These are phyloP conservation scores for Entomortierella lignicola DNA, from an alignment of 192 early-diverging fungal species.

Conservation along the genomic window DNA sequence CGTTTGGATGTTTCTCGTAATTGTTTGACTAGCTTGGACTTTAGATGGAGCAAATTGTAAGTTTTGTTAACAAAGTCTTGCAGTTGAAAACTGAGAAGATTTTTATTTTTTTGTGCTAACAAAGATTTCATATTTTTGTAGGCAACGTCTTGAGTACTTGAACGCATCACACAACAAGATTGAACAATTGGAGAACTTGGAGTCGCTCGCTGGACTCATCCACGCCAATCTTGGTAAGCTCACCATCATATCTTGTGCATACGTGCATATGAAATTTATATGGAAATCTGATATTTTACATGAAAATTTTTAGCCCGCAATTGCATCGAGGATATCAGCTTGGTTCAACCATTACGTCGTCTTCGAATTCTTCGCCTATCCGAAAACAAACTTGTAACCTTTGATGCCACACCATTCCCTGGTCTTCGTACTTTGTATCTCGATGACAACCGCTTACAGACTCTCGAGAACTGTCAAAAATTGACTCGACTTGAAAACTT, in stretches of 20 bases:
- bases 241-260: too few relatives aligned
- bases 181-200: slow-evolving; percentile 49
- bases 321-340: slow-evolving; percentile 55
- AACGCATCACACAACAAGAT: slow-evolving; percentile 60
- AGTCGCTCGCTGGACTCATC: slow-evolving; percentile 47
- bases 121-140: slow-evolving; percentile 1
- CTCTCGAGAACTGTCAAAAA: slow-evolving; percentile 48
- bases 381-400: slow-evolving; percentile 52
- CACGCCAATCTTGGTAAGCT: slow-evolving; percentile 56
- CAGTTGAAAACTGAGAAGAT: neutral
- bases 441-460: slow-evolving; percentile 58
- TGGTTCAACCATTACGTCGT: slow-evolving; percentile 43
- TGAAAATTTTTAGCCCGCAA: slow-evolving; percentile 62
- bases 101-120: too few relatives aligned
- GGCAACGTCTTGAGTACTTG: slow-evolving; percentile 54
- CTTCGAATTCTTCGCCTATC: slow-evolving; percentile 54
- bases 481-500: slow-evolving; percentile 53
- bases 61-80: neutral
- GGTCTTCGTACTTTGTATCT: slow-evolving; percentile 55
- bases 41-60: slow-evolving; percentile 53
- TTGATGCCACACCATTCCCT: slow-evolving; percentile 58
- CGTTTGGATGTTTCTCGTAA: slow-evolving; percentile 55
- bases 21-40: slow-evolving; percentile 40
- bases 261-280: too few relatives aligned
- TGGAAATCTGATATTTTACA: too few relatives aligned